These are phyloP conservation scores for Xylaria sp. DNA, from an alignment of 2,329 filamentous ascomycete species.

Conservation along the genomic window DNA sequence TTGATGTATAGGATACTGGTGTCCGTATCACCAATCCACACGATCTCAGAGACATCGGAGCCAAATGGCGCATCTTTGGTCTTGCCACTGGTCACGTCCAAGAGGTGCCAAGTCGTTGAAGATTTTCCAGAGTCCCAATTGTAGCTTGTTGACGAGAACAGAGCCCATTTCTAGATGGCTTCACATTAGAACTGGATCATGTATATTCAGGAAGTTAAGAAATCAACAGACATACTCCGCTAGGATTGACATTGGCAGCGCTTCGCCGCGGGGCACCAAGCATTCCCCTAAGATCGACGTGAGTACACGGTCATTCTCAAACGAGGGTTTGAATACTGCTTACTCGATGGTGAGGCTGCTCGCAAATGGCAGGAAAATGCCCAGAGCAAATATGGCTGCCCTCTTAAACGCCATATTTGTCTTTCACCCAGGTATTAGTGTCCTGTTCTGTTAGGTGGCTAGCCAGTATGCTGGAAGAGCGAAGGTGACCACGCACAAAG, in stretches of 20 bases:
- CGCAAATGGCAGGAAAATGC: constrained; percentile 25
- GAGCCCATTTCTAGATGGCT: constrained; percentile 24
- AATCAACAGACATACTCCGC: constrained; percentile 24
- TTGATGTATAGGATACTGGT: constrained; percentile 37
- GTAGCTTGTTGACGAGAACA: constrained; percentile 32
- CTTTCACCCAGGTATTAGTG: constrained; percentile 2
- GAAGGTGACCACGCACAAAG: constrained; percentile 1
- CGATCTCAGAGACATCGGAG: constrained; percentile 30
- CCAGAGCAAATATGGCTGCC: constrained; percentile 19
- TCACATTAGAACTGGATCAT: constrained; percentile 11
- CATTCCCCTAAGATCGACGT: constrained; percentile 31
- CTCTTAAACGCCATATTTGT: constrained; percentile 28
- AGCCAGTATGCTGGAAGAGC: neutral
- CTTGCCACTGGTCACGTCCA: constrained; percentile 31
- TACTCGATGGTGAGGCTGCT: constrained; percentile 31
- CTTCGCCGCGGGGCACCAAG: constrained; percentile 34
- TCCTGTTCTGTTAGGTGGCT: neutral
- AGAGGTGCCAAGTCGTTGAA: constrained; percentile 31
- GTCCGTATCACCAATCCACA: constrained; percentile 29
- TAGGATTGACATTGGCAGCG: constrained; percentile 31
- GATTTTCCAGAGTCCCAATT: constrained; percentile 22
- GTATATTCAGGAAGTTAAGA: neutral
- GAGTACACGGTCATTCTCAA: neutral
- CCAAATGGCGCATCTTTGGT: constrained; percentile 31
- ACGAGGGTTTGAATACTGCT: neutral